Base-by-base conservation (phyloP, 2,329 filamentous ascomycete genomes). In the Fusarium vanettenii region DNA sequence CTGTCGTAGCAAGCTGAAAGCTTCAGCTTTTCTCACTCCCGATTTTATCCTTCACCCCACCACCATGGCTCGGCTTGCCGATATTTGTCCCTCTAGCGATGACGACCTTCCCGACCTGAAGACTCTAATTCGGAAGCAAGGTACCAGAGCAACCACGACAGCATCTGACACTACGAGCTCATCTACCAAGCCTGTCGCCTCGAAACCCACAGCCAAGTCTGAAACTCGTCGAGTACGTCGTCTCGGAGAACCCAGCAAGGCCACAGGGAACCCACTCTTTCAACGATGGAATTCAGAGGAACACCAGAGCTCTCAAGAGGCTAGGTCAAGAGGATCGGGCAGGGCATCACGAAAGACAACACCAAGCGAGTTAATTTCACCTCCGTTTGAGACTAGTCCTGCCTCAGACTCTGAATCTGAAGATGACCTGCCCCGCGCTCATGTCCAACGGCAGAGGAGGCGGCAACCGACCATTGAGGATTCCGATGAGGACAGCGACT, bases 41-140 rank as follows among this genome's bases (percentile, higher is more conserved):
- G 29, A 27, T 62, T n/a, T 27, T 41, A 43, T 61, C 14, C 25
- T 31, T 18, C 25, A 50, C 50, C 14, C 43, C 8, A 39, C n/a
- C 39, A 67, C 29, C 25, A 82, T 82, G 81, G 76, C 80, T 60
- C 78, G 78, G 27, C 72, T 81, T 13, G 74, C 76, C 33, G 78
- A 82, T 8, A 78, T 74, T 56, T 79, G 67, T 59, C 73, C 76
- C 50, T 81, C 82, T 20, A 82, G 81, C 62, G 84, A 86, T 22
- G 85, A 87, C 48, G 86, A 86, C 37, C 82, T 86, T 29, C 84
- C 85, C 2, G 83, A 84, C 37, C 67, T 85, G 27, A 80, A 82
- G 43, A 79, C 80, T 3, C 68, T 86, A 10, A 52, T 80, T 25
- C 72, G 67, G 10, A 75, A 65, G 31, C 52, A 74, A 29, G 71